A percentile compares a stretch with the other conserved stretches of the same genome.
Evolutionary conservation across 345 rosid genomes (phyloP).

Genomic region (Euclidium syriacum): DNA sequence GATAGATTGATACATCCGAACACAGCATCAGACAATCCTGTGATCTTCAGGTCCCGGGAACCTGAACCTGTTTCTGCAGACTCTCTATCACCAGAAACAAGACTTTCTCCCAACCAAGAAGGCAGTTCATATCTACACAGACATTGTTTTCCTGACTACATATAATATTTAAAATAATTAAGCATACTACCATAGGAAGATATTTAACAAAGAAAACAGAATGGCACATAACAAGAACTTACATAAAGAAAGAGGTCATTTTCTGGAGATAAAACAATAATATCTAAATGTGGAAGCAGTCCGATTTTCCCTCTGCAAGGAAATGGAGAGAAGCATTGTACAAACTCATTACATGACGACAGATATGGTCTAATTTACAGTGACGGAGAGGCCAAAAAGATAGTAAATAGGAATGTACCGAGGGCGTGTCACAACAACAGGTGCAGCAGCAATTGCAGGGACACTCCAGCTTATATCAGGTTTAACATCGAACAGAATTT

Average conservation of each 20-base stretch:
- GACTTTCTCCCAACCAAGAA: conserved; percentile 45
- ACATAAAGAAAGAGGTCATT: conserved; percentile 75
- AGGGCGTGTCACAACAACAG: conserved; percentile 77
- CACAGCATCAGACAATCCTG: conserved; percentile 82
- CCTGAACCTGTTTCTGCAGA: conserved; percentile 42
- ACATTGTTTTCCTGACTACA: conserved; percentile 94
- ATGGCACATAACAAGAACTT: conserved; percentile 36
- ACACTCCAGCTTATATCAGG: conserved; percentile 92
- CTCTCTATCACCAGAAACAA: conserved; percentile 40
- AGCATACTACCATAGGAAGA: not conserved
- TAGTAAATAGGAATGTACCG: conserved; percentile 40
- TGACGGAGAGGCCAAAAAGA: not conserved
- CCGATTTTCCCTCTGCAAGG: conserved; percentile 63
- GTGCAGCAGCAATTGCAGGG: conserved; percentile 83
- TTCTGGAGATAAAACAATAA: conserved; percentile 79
- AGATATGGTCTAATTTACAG: not conserved
- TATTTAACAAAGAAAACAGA: not conserved
- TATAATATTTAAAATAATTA: conserved; percentile 4
- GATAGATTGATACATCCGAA: conserved; percentile 73
- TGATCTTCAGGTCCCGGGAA: conserved; percentile 55
- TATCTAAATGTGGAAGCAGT: conserved; percentile 57
- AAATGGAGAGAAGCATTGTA: conserved; percentile 6
- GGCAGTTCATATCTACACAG: conserved; percentile 78
- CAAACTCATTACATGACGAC: conserved; percentile 1
- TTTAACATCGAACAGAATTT: conserved; percentile 62